Conservation (phyloP, 1,139 yeast genomes). For the Wickerhamomyces sp. region DNA sequence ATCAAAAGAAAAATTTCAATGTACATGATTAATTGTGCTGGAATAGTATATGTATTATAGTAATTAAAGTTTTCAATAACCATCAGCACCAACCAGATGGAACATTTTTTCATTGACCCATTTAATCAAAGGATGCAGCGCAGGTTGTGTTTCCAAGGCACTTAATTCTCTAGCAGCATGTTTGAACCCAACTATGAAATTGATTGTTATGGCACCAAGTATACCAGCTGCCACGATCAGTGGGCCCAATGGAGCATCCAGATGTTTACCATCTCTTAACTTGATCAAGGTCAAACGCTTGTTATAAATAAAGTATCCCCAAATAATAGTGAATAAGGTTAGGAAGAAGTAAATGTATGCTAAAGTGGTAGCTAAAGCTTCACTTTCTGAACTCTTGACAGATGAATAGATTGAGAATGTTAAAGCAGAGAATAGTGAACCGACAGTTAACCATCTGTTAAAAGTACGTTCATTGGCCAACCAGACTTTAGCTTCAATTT, state of each 20-base stretch:
- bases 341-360: constrained; percentile 79
- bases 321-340: constrained; percentile 75
- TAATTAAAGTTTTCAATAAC: constrained; percentile 7
- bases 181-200: constrained; percentile 67
- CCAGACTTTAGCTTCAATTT: constrained; percentile 97
- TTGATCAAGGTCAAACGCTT: constrained; percentile 68
- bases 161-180: constrained; percentile 28
- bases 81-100: constrained; percentile 28
- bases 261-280: constrained; percentile 79
- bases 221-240: constrained; percentile 70
- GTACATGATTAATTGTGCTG: constrained; percentile 1
- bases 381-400: constrained; percentile 59
- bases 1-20: neutral
- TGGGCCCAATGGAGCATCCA: constrained; percentile 90
- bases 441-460: constrained; percentile 91
- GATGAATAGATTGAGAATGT: constrained; percentile 83
- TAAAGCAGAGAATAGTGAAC: constrained; percentile 80
- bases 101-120: constrained; percentile 27
- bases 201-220: constrained; percentile 59
- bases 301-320: constrained; percentile 84
- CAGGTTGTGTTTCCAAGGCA: constrained; percentile 9
- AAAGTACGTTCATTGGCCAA: constrained; percentile 96
- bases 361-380: constrained; percentile 50
- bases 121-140: constrained; percentile 25
- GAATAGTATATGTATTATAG: constrained; percentile 6